Evolutionary conservation across 805 yeast species (phyloP).

Genomic region (Saccharomycopsis selenospora): DNA sequence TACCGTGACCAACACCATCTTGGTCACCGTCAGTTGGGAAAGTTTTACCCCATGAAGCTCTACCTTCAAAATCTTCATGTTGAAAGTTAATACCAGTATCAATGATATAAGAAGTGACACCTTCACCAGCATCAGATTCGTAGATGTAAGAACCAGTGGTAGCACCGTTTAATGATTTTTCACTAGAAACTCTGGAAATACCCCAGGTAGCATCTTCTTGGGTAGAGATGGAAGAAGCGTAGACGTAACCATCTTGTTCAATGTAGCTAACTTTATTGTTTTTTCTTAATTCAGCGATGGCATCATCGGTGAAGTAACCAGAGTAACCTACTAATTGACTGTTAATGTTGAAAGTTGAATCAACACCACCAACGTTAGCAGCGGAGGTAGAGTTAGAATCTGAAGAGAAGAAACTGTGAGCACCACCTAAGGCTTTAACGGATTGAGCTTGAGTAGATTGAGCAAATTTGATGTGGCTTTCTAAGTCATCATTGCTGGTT

Average conservation of each 20-base stretch:
- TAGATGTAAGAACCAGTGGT: conserved; percentile 54
- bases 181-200: conserved; percentile 61
- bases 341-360: conserved; percentile 54
- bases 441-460: conserved; percentile 13
- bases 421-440: not conserved
- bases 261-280: conserved; percentile 58
- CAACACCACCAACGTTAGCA: conserved; percentile 40
- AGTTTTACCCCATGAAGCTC: conserved; percentile 57
- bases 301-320: conserved; percentile 72
- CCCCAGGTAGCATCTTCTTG: conserved; percentile 74
- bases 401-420: not conserved
- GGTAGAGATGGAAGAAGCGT: conserved; percentile 40
- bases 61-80: conserved; percentile 52
- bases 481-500: conserved; percentile 42
- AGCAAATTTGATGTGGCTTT: conserved; percentile 64
- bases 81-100: conserved; percentile 49
- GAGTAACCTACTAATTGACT: conserved; percentile 66
- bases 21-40: conserved; percentile 42
- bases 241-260: conserved; percentile 53
- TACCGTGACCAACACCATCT: conserved; percentile 59
- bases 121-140: conserved; percentile 53
- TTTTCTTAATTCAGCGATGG: conserved; percentile 65
- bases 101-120: conserved; percentile 49
- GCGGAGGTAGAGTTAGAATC: conserved; percentile 15
- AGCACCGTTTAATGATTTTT: conserved; percentile 51